Evolutionary conservation across 352 stramenopile genomes (phyloP), one percentile per base, ranked within the genome.

Genomic region (Phytophthora vignae): DNA sequence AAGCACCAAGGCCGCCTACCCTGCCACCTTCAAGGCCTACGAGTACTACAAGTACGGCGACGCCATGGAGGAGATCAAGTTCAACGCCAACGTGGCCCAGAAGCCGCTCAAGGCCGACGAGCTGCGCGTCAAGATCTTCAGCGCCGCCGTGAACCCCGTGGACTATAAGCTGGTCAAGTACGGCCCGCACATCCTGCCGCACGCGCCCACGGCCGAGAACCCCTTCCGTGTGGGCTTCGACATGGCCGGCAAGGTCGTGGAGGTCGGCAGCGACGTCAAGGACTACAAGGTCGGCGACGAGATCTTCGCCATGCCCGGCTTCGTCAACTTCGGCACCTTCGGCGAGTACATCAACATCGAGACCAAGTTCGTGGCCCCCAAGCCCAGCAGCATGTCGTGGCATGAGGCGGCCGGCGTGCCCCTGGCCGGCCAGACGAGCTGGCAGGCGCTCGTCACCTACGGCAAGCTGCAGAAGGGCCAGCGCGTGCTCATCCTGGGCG

Each of bases 401-500:
- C 73, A 59, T 12, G 55, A 90, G 44, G 79, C 82, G 0, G 82
- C 77, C 0, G 70, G 61, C 1, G 62, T 81, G 25, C 77, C 79
- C 0, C 40, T 80, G 14, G 77, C 64, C 77, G 38, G 49, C 3
- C 55, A 77, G 25, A 87, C 73, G 1, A 78, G 66, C 42, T 75
- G 78, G 53, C 80, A 85, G 27, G 72, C 62, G 4, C 55, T 88
- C 0, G 15, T 71, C 10, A 60, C 68, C n/a, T 70, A 79, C 49
- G 72, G 71, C 31, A 76, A 74, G 21, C 48, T 78, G 36, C 69
- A 79, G 53, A 69, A 48, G 54, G 79, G 54, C 19, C 64, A 75
- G 38, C 62, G 66, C 25, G 70, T 92, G 52, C 60, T 93, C 6
- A 76, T 93, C 19, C 72, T 7, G 42, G 69, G 73, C 72, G 85